phyloP scores from a whole-genome alignment of 192 early-diverging fungal genomes.

The Backusella australiensis region DNA sequence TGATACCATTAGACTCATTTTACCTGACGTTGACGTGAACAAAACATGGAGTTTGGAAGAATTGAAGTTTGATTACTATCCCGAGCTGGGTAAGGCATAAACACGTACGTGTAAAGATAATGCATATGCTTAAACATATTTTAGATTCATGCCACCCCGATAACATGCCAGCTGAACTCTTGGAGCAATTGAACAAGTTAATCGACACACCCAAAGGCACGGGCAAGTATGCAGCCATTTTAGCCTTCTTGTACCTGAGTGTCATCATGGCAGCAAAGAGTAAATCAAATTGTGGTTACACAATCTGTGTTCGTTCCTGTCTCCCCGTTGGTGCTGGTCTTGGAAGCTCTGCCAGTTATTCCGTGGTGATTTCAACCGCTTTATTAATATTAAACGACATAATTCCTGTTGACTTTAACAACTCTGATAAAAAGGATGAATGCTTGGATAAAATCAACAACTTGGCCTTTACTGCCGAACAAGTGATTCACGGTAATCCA shows the following conservation, averaged over 20 bases:
- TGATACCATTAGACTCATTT: conserved; percentile 40
- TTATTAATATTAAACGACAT: conserved; percentile 61
- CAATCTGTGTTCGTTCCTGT: conserved; percentile 64
- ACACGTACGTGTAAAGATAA: neutral
- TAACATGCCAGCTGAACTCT: conserved; percentile 36
- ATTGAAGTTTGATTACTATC: neutral
- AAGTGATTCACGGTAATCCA: conserved; percentile 93
- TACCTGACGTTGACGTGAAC: conserved; percentile 65
- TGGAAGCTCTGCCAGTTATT: conserved; percentile 93
- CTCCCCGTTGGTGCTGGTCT: conserved; percentile 93
- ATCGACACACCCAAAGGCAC: conserved; percentile 30
- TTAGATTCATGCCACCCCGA: conserved; percentile 34
- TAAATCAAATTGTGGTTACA: conserved; percentile 39
- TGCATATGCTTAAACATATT: neutral
- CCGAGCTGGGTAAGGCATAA: neutral
- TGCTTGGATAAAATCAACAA: conserved; percentile 66
- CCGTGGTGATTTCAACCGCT: conserved; percentile 75
- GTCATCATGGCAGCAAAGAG: conserved; percentile 11
- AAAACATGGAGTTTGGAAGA: conserved; percentile 34
- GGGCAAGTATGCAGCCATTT: conserved; percentile 46
- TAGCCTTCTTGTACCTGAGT: conserved; percentile 69
- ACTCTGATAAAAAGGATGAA: conserved; percentile 2
- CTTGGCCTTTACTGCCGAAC: conserved; percentile 92
- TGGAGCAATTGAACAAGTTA: conserved; percentile 27
- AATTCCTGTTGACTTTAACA: conserved; percentile 19